A percentile compares a stretch with the other conserved stretches of the same genome.
phyloP scores from a whole-genome alignment of 108 stramenopile genomes.

The Cyclotella baltica region DNA sequence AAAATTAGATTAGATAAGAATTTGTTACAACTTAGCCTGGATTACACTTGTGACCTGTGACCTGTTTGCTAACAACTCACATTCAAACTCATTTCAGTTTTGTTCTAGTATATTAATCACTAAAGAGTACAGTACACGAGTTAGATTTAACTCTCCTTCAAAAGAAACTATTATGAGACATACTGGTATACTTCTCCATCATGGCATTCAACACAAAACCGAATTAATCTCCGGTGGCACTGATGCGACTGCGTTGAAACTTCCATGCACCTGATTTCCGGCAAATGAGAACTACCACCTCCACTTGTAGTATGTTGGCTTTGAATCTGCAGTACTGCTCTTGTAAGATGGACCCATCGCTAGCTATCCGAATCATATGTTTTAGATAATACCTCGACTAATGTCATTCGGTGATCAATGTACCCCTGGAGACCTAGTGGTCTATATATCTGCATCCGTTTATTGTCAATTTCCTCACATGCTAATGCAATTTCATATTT shows the following conservation, averaged over 20 bases:
- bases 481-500: neutral
- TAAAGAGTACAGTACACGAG: no score
- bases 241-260: neutral
- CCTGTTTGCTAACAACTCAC: no score
- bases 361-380: slow-evolving; percentile 12
- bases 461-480: neutral
- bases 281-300: neutral
- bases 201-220: slow-evolving; percentile 33
- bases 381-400: slow-evolving; percentile 26
- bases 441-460: neutral
- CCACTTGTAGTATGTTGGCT: neutral
- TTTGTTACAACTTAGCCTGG: no score
- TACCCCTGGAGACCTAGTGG: slow-evolving; percentile 24
- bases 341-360: slow-evolving; percentile 24
- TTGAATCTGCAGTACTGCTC: slow-evolving; percentile 7
- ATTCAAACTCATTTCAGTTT: no score
- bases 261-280: slow-evolving; percentile 5
- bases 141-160: neutral
- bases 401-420: slow-evolving; percentile 21
- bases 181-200: slow-evolving; percentile 30
- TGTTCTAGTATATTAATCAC: no score
- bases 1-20: no score
- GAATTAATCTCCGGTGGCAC: slow-evolving; percentile 36
- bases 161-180: slow-evolving; percentile 31
- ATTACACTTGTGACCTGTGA: no score